Conservation (phyloP, 139 green algal species). For the Micromonas pusilla region DNA sequence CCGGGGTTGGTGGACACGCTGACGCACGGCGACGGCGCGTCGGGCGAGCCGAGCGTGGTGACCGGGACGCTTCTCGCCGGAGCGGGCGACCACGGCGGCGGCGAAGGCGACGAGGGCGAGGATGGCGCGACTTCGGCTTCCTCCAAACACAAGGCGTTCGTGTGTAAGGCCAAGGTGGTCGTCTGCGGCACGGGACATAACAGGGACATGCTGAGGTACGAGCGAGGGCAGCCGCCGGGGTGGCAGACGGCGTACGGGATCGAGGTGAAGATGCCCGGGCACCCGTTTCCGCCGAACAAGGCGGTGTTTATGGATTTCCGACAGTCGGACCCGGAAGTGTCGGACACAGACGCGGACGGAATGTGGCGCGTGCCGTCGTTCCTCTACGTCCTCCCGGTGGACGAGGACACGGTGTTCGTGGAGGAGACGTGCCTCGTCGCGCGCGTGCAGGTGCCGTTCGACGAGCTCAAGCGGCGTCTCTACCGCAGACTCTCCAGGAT, state of each 20-base stretch:
- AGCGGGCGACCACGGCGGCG: not conserved
- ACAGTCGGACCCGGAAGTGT: constrained; percentile 19
- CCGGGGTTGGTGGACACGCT: constrained; percentile 19
- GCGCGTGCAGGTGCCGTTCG: constrained; percentile 63
- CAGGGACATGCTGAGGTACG: constrained; percentile 28
- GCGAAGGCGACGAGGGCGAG: not conserved
- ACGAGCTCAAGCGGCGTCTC: constrained; percentile 85
- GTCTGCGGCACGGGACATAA: constrained; percentile 24
- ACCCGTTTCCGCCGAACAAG: constrained; percentile 26
- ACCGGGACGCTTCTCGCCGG: not conserved
- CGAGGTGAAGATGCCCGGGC: constrained; percentile 20
- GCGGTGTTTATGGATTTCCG: constrained; percentile 88
- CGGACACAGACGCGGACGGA: constrained; percentile 24
- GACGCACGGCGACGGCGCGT: not conserved
- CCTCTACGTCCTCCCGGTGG: constrained; percentile 22
- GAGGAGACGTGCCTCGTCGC: constrained; percentile 47
- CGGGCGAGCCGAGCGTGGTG: not conserved
- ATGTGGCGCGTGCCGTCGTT: constrained; percentile 33
- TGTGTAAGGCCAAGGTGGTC: constrained; percentile 2
- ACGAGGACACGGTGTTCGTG: constrained; percentile 27
- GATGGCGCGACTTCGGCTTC: not conserved
- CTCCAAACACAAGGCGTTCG: not conserved
- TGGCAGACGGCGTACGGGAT: constrained; percentile 32
- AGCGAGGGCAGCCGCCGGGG: constrained; percentile 4
- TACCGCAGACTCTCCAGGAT: constrained; percentile 71